Percentiles rank a stretch among this genome's conserved stretches.
These are phyloP conservation scores for Penicillium palitans DNA, from an alignment of 2,329 filamentous ascomycete species.

Conservation along the genomic window DNA sequence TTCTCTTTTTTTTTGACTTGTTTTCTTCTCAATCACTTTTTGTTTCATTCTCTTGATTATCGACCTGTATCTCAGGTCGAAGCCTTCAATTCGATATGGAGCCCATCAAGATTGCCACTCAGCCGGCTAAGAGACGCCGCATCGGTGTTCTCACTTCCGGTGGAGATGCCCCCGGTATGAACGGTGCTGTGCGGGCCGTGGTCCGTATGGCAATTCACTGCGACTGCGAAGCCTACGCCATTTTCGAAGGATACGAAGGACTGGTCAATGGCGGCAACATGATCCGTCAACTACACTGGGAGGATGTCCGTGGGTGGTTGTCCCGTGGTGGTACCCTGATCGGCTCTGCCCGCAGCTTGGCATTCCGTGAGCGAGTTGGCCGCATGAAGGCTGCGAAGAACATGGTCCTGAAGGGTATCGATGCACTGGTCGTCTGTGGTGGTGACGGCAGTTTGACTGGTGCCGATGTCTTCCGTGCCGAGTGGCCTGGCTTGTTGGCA, in stretches of 20 bases:
- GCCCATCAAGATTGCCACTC: constrained; percentile 30
- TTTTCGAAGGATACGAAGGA: constrained; percentile 95
- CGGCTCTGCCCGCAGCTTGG: constrained; percentile 88
- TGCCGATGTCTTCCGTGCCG: constrained; percentile 85
- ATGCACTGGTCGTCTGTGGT: constrained; percentile 94
- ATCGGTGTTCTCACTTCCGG: constrained; percentile 94
- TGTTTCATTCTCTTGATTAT: constrained; percentile 13
- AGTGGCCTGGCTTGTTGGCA: constrained; percentile 85
- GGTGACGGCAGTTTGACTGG: constrained; percentile 96
- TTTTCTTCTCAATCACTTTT: constrained; percentile 1
- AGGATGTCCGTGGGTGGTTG: constrained; percentile 91
- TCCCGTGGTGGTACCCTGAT: constrained; percentile 95
- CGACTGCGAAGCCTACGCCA: constrained; percentile 74
- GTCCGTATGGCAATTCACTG: constrained; percentile 88
- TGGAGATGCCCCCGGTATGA: constrained; percentile 94
- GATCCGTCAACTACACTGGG: constrained; percentile 86
- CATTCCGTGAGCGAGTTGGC: constrained; percentile 84
- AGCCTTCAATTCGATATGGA: constrained; percentile 22
- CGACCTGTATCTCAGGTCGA: constrained; percentile 14
- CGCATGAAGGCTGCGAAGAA: constrained; percentile 88
- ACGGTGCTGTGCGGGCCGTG: constrained; percentile 82
- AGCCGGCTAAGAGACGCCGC: constrained; percentile 55
- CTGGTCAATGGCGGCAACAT: constrained; percentile 84
- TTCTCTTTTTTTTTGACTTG: constrained; percentile 10
- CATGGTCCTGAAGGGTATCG: constrained; percentile 87